Conservation (phyloP, 352 stramenopile species). For the Globisporangium nagaii region DNA sequence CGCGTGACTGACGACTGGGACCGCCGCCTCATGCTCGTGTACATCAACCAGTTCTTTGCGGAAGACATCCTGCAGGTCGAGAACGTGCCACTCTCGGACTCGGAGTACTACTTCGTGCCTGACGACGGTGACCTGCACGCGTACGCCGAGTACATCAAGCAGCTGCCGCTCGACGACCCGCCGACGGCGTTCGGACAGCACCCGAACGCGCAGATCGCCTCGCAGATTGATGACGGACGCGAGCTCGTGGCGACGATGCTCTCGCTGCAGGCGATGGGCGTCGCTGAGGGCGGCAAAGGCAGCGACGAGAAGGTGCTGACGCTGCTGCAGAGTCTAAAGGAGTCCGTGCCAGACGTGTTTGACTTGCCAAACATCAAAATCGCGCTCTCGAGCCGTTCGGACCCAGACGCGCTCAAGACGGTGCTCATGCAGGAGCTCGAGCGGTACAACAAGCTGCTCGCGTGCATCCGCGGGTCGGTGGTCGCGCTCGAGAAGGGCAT, state of each 20-base stretch:
- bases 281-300: constrained; percentile 73
- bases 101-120: constrained; percentile 92
- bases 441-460: constrained; percentile 90
- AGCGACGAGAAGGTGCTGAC: constrained; percentile 89
- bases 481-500: constrained; percentile 88
- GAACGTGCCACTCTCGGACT: constrained; percentile 85
- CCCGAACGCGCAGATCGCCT: constrained; percentile 93
- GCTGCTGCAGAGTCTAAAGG: constrained; percentile 73
- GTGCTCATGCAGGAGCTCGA: constrained; percentile 94
- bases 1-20: constrained; percentile 96
- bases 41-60: constrained; percentile 94
- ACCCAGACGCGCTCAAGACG: constrained; percentile 92
- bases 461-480: constrained; percentile 73
- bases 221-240: constrained; percentile 91
- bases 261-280: constrained; percentile 83
- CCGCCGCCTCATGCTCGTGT: constrained; percentile 92
- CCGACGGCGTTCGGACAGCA: constrained; percentile 94
- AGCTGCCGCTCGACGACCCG: constrained; percentile 87
- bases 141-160: constrained; percentile 90
- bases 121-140: constrained; percentile 84
- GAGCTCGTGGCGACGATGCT: constrained; percentile 89
- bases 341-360: constrained; percentile 89
- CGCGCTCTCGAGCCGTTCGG: constrained; percentile 53
- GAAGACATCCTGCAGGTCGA: constrained; percentile 83
- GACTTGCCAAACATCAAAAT: constrained; percentile 79